Evolutionary conservation across 306 rosid species (phyloP).

Genomic region (Castanopsis chinensis): DNA sequence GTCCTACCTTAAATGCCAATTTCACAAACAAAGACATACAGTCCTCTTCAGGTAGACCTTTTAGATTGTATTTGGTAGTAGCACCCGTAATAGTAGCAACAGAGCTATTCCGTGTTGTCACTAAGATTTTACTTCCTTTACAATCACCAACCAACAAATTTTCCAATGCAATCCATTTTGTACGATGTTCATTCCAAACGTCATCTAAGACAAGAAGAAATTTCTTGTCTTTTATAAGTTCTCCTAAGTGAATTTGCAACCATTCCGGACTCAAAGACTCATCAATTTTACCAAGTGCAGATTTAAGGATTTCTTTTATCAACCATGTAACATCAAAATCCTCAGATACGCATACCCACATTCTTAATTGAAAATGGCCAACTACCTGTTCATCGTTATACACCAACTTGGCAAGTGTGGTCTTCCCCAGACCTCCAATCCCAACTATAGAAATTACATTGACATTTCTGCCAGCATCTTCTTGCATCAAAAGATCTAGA

Average conservation of each 20-base stretch:
- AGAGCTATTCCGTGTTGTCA: neutral
- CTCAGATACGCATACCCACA: too few species aligned
- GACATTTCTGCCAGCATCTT: neutral
- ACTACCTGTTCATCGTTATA: too few species aligned
- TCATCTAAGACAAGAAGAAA: neutral
- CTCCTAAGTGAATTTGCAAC: too few species aligned
- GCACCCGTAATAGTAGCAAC: neutral
- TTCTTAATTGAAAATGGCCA: too few species aligned
- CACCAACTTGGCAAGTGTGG: too few species aligned
- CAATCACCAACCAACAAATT: neutral
- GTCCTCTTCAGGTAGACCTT: neutral
- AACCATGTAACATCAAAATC: too few species aligned
- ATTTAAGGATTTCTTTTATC: too few species aligned
- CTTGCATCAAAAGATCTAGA: neutral
- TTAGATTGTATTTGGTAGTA: neutral
- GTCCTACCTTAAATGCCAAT: conserved; percentile 18
- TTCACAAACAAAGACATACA: conserved; percentile 1
- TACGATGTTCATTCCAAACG: neutral
- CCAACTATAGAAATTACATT: too few species aligned
- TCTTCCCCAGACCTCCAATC: too few species aligned
- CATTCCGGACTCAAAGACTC: too few species aligned
- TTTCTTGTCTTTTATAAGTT: neutral
- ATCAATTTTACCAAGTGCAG: too few species aligned
- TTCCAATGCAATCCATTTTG: neutral
- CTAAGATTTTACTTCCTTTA: neutral